Base-by-base conservation (phyloP, 495 filamentous ascomycete genomes). In the Parachaetomium inaequale region DNA sequence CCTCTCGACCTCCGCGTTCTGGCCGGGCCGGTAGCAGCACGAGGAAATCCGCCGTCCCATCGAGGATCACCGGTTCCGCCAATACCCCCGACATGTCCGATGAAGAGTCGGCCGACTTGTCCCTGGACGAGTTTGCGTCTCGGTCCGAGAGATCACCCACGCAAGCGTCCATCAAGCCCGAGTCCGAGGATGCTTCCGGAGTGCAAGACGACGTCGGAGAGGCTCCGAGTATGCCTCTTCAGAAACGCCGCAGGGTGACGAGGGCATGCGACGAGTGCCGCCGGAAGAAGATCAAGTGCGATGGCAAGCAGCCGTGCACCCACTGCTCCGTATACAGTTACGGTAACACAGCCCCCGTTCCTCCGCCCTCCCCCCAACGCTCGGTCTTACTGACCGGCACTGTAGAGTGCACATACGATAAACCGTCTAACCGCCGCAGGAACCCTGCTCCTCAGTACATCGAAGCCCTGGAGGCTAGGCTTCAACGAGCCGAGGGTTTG, bases 281-380 rank as follows among this genome's bases (percentile, higher is more conserved):
- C 51, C 82, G 94, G 66, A 98, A 98, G 76, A 98, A 98, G 75
- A 97, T 98, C 73, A 98, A 97, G 75, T 98, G 93, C 69, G 93
- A 97, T 71, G 94, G 94, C 60, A 96, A 96, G 76, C 92, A 96
- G 74, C 95, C 94, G 10, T 98, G 94, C 74, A 96, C 94, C 2
- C 94, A 97, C 74, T 98, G 94, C 76, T 95, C 92, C 7, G 91
- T 97, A 40, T 98, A 98, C 75, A 96, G 90, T 74, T 98, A 98
- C 80, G 94, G 94, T 98, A 83, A 75, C 84, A 74, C 46, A 57
- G 52, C 43, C 60, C 23, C 26, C 40, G 1, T 3, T 54, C 55
- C 29, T 38, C 42, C 25, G 51, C 28, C 36, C 21, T 40, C 11
- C 11, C 6, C 36, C 32, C 50, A 60, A 50, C 10, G 29, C 21